A percentile compares a stretch with the other conserved stretches of the same genome.
Conservation (phyloP, 805 yeast species). For the Saccharomycopsis olivae region DNA sequence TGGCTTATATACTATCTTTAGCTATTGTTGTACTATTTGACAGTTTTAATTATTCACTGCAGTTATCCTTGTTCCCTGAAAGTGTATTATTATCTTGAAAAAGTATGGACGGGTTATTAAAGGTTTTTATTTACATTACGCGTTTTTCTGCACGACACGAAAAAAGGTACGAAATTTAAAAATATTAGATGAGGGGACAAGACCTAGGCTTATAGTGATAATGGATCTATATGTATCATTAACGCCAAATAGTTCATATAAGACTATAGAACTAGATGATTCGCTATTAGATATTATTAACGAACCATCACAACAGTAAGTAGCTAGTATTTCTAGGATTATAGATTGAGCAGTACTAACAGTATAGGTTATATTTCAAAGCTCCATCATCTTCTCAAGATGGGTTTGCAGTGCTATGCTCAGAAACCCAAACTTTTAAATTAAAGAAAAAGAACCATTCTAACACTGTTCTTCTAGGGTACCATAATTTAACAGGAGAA, state of each 20-base stretch:
- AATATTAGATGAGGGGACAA: no score
- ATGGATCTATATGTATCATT: constrained; percentile 14
- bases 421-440: constrained; percentile 46
- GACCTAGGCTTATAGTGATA: no score
- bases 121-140: no score
- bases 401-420: constrained; percentile 49
- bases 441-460: constrained; percentile 79
- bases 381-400: constrained; percentile 22
- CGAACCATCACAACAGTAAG: constrained; percentile 3
- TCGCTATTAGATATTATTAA: constrained; percentile 13
- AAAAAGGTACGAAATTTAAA: no score
- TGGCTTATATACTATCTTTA: no score
- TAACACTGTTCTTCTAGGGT: constrained; percentile 54
- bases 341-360: background rate
- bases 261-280: constrained; percentile 12
- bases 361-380: constrained; percentile 23
- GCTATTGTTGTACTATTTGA: no score
- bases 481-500: constrained; percentile 17
- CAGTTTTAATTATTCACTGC: no score
- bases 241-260: constrained; percentile 5
- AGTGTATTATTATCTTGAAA: no score
- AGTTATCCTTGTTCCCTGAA: no score
- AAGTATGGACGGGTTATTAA: no score
- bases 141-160: no score
- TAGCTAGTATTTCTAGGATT: background rate